Base-by-base conservation (phyloP, 768 basidiomycete species). In the Dendrothele bispora region DNA sequence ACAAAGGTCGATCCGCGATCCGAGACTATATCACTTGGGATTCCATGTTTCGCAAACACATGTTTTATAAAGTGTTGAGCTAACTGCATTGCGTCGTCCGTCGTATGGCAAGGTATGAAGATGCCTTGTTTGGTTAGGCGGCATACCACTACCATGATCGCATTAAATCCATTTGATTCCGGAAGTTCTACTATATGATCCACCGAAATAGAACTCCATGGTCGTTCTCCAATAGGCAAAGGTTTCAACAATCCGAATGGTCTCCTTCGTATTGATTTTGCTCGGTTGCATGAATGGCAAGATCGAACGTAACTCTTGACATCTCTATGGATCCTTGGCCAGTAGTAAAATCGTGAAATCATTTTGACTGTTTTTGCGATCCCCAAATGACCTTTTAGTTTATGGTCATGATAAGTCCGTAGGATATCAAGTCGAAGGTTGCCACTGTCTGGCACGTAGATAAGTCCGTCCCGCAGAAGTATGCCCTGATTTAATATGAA, bases 171-270 rank as follows among this genome's bases (percentile, higher is more conserved):
- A 10, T 59, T 37, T 17, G 56, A 55, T 1, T 34, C 24, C 0
- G 62, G 62, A 5, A 67, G 56, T 20, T 61, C 32, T 11, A 43
- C 56, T 43, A 67, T 66, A 45, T 58, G 51, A 46, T 73, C 66
- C 57, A 69, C 66, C 3, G 61, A 56, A 12, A 71, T 59, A 5
- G 60, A 56, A 8, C 29, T 10, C 70, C 70, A 72, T 0, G 68
- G 65, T 21, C 41, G 24, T 4, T 44, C 34, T 3, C 38, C 62
- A 8, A 62, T 51, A 0, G 58, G 59, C 5, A 68, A 57, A 5
- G 56, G 56, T 34, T 61, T 48, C 0, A 69, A 53, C 5, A 48
- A 20, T 0, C 67, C 66, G 25, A 56, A 60, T 2, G 57, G 59
- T 17, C 52, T 27, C 38, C 60, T 55, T 8, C 53, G 47, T 2